Evolutionary conservation across 2,329 filamentous ascomycete species (phyloP).

Genomic region (Aspergillaceae sp.): DNA sequence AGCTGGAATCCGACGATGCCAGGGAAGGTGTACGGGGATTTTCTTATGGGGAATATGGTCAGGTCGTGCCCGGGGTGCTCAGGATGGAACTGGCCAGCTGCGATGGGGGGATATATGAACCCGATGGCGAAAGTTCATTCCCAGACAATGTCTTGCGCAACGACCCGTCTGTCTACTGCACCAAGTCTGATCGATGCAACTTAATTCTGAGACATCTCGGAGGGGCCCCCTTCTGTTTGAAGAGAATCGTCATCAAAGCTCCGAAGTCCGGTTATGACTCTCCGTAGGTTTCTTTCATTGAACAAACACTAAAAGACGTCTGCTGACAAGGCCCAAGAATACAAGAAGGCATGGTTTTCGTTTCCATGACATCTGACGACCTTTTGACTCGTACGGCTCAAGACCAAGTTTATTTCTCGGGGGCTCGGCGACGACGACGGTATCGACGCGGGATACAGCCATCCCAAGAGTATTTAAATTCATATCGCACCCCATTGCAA

Average conservation of each 20-base stretch:
- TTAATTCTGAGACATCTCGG: conserved; percentile 76
- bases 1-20: conserved; percentile 56
- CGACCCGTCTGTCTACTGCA: conserved; percentile 81
- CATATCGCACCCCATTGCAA: no score
- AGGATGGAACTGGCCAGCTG: conserved; percentile 85
- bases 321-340: conserved; percentile 50
- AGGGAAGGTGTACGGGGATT: conserved; percentile 47
- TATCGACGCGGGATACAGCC: conserved; percentile 25
- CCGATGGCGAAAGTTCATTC: conserved; percentile 47
- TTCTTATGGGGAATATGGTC: conserved; percentile 77
- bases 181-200: conserved; percentile 78
- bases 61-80: conserved; percentile 72
- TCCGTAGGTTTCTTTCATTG: conserved; percentile 54
- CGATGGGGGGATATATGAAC: conserved; percentile 65
- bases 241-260: conserved; percentile 80
- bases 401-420: conserved; percentile 63
- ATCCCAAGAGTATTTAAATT: conserved; percentile 31
- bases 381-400: conserved; percentile 62
- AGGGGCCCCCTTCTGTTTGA: conserved; percentile 69
- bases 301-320: neutral
- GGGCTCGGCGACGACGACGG: conserved; percentile 19
- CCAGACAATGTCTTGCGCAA: conserved; percentile 76
- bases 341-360: conserved; percentile 84
- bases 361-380: conserved; percentile 76
- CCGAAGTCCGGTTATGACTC: conserved; percentile 73